A percentile compares a stretch with the other conserved stretches of the same genome.
Conservation (phyloP, 176 grass and related monocot genomes). For the Cenchrus purpureus region DNA sequence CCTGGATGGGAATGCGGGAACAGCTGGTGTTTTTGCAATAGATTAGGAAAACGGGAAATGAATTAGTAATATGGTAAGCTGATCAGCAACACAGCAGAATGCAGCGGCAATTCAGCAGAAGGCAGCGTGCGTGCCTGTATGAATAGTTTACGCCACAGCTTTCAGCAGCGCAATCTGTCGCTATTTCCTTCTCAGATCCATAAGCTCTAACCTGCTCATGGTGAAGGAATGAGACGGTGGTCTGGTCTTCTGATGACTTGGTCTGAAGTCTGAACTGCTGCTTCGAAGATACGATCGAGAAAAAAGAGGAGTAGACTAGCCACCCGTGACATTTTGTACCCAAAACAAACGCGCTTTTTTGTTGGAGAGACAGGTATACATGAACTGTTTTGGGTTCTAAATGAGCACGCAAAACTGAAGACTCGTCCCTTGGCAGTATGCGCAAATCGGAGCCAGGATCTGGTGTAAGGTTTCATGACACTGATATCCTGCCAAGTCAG, state of each 20-base stretch:
- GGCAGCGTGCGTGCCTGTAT: slow-evolving; percentile 6
- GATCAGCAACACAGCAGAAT: neutral
- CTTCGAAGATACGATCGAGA: neutral
- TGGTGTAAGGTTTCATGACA: no score
- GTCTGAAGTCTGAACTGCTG: neutral
- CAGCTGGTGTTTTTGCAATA: slow-evolving; percentile 35
- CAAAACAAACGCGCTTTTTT: no score
- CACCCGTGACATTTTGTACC: no score
- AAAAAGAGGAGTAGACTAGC: no score
- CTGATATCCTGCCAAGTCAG: no score
- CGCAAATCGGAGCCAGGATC: no score
- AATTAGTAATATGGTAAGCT: neutral
- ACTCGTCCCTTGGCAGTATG: neutral
- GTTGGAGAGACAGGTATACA: no score
- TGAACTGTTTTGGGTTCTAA: neutral
- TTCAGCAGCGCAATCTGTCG: neutral
- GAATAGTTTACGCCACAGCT: neutral
- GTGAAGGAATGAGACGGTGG: neutral
- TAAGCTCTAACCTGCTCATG: neutral
- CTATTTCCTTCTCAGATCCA: neutral
- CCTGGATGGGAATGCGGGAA: slow-evolving; percentile 40
- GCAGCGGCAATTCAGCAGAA: neutral
- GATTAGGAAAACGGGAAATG: slow-evolving; percentile 30
- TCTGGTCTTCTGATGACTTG: neutral
- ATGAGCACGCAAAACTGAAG: neutral